phyloP scores from a whole-genome alignment of 2,329 filamentous ascomycete genomes.

The Sclerotinia subarctica region DNA sequence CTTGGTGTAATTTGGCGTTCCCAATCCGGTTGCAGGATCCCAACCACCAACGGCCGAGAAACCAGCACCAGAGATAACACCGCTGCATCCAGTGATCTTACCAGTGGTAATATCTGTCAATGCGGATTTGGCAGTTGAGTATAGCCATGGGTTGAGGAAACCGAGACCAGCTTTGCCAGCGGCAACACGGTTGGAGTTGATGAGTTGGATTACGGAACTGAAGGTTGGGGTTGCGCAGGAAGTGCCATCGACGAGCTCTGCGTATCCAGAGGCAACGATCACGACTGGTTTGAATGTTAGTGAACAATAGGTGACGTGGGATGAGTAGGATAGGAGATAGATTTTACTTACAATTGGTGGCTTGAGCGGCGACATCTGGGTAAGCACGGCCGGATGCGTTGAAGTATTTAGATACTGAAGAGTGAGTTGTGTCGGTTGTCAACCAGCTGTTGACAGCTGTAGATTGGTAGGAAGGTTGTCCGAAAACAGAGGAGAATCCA shows the following conservation, averaged over 20 bases:
- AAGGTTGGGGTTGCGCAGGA: conserved; percentile 56
- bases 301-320: neutral
- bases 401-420: conserved; percentile 46
- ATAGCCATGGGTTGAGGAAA: conserved; percentile 47
- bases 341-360: conserved; percentile 47
- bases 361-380: conserved; percentile 54
- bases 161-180: conserved; percentile 46
- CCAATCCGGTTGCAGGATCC: conserved; percentile 48
- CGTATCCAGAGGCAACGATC: conserved; percentile 39
- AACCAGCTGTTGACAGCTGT: conserved; percentile 45
- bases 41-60: conserved; percentile 37
- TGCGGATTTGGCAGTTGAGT: conserved; percentile 39
- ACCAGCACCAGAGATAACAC: conserved; percentile 24
- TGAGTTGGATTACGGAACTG: conserved; percentile 55
- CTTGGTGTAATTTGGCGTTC: conserved; percentile 41
- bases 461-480: conserved; percentile 44
- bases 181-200: conserved; percentile 59
- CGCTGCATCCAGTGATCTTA: conserved; percentile 41
- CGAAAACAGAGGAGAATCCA: conserved; percentile 45
- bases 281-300: conserved; percentile 35
- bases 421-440: conserved; percentile 46
- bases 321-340: neutral
- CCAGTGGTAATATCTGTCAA: conserved; percentile 44
- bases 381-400: conserved; percentile 48
- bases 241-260: conserved; percentile 47